Evolutionary conservation across 1,284 basidiomycete species (phyloP), one percentile per base, ranked within the genome.

Genomic region (Anthracocystis walkeri): DNA sequence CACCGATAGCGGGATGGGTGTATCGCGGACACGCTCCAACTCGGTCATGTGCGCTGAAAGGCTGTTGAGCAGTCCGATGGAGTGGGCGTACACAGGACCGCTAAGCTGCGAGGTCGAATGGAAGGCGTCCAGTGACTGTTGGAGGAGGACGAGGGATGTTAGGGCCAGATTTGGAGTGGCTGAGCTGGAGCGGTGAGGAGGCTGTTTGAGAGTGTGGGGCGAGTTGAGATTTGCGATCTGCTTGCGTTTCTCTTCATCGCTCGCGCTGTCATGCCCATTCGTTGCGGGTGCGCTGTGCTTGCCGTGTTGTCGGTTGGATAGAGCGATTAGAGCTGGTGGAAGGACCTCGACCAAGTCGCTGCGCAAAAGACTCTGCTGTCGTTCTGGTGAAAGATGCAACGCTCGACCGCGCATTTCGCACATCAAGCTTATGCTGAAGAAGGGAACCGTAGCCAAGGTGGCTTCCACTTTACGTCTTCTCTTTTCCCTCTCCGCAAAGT

Each of bases 361-460:
- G 12, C 62, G 42, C 35, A 74, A 38, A 0, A 69, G 41, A 25
- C 51, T 38, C 27, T 42, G 33, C 5, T 48, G 27, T n/a, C 29
- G 27, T 14, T 27, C 33, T 3, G 48, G 27, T 25, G 54, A 45
- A 4, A 72, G 51, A 20, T 65, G 42, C 38, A 75, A 41, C 2
- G 54, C 14, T 0, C 52, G 52, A 2, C 67, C 73, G 2, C 73
- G 67, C 64, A 76, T 71, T 44, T 76, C 60, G 51, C 50, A 56
- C 73, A 76, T 71, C n/a, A 76, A 46, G 21, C 57, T 52, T 35
- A 76, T 68, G 51, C 65, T 70, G 66, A 76, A 76, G 56, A 76
- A 76, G 1, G 65, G 65, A 0, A 76, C 27, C 0, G 61, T 52
- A 1, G 73, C 67, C 10, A 76, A 35, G 0, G 52, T 52, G 12